These are phyloP conservation scores for Filosporella fistucella DNA, from an alignment of 495 filamentous ascomycete genomes.

Conservation along the genomic window DNA sequence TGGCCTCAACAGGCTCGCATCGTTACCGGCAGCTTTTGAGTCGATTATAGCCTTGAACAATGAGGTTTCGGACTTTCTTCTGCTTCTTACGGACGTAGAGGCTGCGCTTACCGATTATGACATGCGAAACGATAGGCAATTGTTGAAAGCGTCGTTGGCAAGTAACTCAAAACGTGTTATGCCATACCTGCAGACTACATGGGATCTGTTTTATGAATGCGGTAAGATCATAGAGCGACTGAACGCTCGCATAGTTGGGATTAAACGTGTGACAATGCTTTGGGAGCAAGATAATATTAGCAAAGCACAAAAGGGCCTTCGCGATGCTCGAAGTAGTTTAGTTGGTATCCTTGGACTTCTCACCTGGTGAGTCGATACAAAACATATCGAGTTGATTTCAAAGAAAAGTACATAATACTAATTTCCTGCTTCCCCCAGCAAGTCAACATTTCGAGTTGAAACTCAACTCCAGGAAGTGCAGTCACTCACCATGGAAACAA, in stretches of 20 bases:
- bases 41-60: slow-evolving; percentile 1
- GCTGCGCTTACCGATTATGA: background rate
- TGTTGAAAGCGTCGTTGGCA: background rate
- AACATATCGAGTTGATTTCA: too few species aligned
- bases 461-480: background rate
- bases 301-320: background rate
- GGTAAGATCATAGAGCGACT: background rate
- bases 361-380: background rate
- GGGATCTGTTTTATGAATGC: background rate
- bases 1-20: background rate
- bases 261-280: background rate
- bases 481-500: background rate
- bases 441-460: background rate
- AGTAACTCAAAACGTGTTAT: background rate
- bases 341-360: background rate
- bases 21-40: background rate
- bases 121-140: background rate
- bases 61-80: slow-evolving; percentile 1
- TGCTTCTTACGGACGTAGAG: background rate
- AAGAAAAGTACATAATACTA: too few species aligned
- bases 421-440: too few species aligned
- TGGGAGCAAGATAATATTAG: background rate
- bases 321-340: background rate
- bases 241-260: background rate
- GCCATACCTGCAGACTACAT: background rate